These are phyloP conservation scores for Talaromyces sp. DNA, from an alignment of 2,329 filamentous ascomycete species.

Conservation along the genomic window DNA sequence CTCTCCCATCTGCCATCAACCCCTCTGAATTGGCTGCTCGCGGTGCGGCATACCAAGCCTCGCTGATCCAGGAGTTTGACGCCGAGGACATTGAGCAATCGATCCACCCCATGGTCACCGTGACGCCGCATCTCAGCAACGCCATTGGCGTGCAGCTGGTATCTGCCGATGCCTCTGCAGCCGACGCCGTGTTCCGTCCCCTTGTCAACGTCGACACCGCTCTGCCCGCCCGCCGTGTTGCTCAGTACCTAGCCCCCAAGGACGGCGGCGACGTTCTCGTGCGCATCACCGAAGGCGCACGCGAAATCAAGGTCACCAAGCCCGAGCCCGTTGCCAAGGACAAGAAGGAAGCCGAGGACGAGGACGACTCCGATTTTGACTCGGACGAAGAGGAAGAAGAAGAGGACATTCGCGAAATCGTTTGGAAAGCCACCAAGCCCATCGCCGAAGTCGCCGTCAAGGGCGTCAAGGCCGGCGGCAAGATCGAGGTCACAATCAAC, in stretches of 20 bases:
- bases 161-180: conserved; percentile 42
- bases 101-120: conserved; percentile 90
- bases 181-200: conserved; percentile 67
- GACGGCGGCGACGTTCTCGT: conserved; percentile 83
- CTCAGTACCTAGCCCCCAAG: conserved; percentile 69
- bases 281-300: conserved; percentile 79
- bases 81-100: conserved; percentile 90
- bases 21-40: conserved; percentile 84
- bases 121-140: conserved; percentile 81
- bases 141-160: conserved; percentile 79
- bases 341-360: conserved; percentile 53
- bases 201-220: conserved; percentile 82
- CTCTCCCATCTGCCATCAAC: conserved; percentile 73
- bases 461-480: conserved; percentile 77
- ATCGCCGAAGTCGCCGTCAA: conserved; percentile 82
- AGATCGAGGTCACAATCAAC: conserved; percentile 91
- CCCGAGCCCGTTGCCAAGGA: conserved; percentile 70
- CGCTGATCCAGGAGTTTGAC: conserved; percentile 90
- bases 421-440: conserved; percentile 79
- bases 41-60: conserved; percentile 92
- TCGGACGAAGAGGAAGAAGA: conserved; percentile 58
- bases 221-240: conserved; percentile 77
- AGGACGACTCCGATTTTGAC: conserved; percentile 56
- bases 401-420: conserved; percentile 78
- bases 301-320: conserved; percentile 90